phyloP scores from a whole-genome alignment of 2,329 filamentous ascomycete species.

The Chrysosphaeria jannelii region DNA sequence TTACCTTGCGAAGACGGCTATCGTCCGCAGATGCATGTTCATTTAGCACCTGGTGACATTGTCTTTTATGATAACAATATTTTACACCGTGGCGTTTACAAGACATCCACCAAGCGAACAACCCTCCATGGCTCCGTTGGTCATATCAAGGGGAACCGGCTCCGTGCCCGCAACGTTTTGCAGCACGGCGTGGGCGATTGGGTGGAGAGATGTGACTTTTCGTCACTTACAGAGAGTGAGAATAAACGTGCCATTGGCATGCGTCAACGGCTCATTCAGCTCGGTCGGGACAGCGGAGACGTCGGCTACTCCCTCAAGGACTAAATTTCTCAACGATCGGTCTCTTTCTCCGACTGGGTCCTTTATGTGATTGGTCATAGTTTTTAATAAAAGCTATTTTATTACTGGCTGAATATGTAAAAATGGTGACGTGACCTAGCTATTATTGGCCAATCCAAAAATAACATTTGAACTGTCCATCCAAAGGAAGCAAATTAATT shows the following conservation, averaged over 20 bases:
- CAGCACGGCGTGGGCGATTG: slow-evolving; percentile 44
- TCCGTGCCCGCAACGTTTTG: slow-evolving; percentile 38
- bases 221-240: slow-evolving; percentile 10
- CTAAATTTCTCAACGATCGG: too few species aligned
- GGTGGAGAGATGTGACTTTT: slow-evolving; percentile 28
- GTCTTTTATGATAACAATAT: slow-evolving; percentile 87
- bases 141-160: slow-evolving; percentile 19
- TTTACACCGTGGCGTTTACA: slow-evolving; percentile 40
- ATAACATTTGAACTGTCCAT: too few species aligned
- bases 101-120: slow-evolving; percentile 25
- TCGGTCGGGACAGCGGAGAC: slow-evolving; percentile 28
- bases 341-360: too few species aligned
- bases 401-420: too few species aligned
- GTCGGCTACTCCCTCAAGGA: slow-evolving; percentile 32
- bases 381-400: too few species aligned
- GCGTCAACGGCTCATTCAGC: slow-evolving; percentile 26
- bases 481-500: too few species aligned
- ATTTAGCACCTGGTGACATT: slow-evolving; percentile 41
- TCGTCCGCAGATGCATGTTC: slow-evolving; percentile 33
- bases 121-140: slow-evolving; percentile 48
- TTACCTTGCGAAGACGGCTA: slow-evolving; percentile 29
- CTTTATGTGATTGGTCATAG: too few species aligned
- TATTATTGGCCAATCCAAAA: too few species aligned
- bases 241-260: slow-evolving; percentile 26
- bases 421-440: too few species aligned